These are phyloP conservation scores for Candida ortonii DNA, from an alignment of 805 yeast species.

Conservation along the genomic window DNA sequence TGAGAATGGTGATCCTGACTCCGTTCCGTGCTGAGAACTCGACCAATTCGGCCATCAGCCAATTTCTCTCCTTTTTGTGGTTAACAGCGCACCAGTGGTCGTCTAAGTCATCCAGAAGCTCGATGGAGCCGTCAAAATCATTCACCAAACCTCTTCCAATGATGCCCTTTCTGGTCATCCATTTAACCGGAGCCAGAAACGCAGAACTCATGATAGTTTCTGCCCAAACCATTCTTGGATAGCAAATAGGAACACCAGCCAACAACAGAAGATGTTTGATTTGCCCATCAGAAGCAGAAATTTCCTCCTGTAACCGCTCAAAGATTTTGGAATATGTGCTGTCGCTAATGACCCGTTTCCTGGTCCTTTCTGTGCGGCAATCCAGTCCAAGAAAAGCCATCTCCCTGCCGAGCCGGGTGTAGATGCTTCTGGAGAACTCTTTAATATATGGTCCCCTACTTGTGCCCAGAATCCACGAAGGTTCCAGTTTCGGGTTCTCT, in stretches of 20 bases:
- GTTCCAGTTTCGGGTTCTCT: constrained; percentile 37
- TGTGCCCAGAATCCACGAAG: constrained; percentile 65
- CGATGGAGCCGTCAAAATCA: constrained; percentile 89
- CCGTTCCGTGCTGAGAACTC: constrained; percentile 62
- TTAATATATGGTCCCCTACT: constrained; percentile 65
- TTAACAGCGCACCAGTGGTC: constrained; percentile 95
- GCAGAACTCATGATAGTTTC: constrained; percentile 69
- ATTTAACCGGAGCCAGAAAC: constrained; percentile 61
- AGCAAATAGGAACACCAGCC: constrained; percentile 93
- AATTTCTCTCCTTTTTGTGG: constrained; percentile 84
- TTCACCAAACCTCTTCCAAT: constrained; percentile 73
- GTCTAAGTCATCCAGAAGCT: constrained; percentile 85
- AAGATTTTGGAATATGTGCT: constrained; percentile 63
- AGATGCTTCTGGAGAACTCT: constrained; percentile 64
- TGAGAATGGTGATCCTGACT: constrained; percentile 75
- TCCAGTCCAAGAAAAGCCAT: constrained; percentile 78
- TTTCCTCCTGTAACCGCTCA: constrained; percentile 54
- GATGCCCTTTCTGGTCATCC: constrained; percentile 58
- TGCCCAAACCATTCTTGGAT: constrained; percentile 90
- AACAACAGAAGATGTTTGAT: constrained; percentile 76
- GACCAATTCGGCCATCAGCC: constrained; percentile 56
- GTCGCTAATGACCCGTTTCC: constrained; percentile 51
- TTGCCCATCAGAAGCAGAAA: constrained; percentile 45
- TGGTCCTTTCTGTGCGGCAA: constrained; percentile 86
- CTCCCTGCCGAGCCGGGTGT: constrained; percentile 69